phyloP scores from a whole-genome alignment of 352 stramenopile genomes.

The Poterioochromonas sp. region DNA sequence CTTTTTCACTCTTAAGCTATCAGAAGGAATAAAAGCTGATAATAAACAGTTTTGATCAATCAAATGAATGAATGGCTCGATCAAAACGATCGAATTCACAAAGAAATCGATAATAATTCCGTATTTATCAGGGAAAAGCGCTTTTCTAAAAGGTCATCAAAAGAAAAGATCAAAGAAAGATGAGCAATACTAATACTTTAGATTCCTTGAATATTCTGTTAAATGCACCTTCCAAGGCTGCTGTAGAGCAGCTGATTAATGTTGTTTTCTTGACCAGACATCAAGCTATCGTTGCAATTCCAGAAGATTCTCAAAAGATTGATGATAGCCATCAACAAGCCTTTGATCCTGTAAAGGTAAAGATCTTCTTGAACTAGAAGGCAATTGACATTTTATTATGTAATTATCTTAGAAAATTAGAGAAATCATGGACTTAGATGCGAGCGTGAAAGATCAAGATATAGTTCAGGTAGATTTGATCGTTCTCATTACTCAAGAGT shows the following conservation, averaged over 20 bases:
- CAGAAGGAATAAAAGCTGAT: too few relatives aligned
- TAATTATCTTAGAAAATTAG: not conserved
- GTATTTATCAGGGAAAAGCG: too few relatives aligned
- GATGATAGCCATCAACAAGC: not conserved
- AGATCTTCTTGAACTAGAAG: not conserved
- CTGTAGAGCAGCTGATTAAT: not conserved
- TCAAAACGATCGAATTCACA: too few relatives aligned
- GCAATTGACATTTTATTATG: not conserved
- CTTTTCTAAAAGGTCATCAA: too few relatives aligned
- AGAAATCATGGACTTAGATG: not conserved
- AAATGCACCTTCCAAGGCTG: not conserved
- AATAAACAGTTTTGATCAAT: too few relatives aligned
- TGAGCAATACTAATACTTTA: not conserved
- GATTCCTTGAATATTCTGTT: not conserved
- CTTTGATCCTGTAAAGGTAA: not conserved
- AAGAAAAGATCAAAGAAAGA: too few relatives aligned
- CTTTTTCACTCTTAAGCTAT: conserved; percentile 28
- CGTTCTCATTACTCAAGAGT: not conserved
- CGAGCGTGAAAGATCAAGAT: not conserved
- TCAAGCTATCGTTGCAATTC: not conserved
- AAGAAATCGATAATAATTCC: too few relatives aligned
- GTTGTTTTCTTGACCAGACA: not conserved
- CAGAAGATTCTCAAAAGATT: not conserved
- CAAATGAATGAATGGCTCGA: too few relatives aligned
- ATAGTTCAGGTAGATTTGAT: not conserved